Conservation (phyloP, 2,329 filamentous ascomycete species). For the Massarina eburnea region DNA sequence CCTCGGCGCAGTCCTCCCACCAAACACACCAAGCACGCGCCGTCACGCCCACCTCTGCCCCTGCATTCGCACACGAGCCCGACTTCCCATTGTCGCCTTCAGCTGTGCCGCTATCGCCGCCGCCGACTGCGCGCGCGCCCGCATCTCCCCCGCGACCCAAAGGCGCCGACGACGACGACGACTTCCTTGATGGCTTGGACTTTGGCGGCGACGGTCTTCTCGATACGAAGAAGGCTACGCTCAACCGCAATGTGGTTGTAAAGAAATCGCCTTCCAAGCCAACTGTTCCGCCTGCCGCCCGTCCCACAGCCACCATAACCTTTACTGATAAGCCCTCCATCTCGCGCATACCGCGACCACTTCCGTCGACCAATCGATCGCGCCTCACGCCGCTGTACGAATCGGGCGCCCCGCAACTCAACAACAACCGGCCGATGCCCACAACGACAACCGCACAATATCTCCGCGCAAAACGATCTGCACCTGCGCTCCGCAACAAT, state of each 20-base stretch:
- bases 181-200: conserved; percentile 85
- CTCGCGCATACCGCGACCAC: conserved; percentile 79
- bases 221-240: conserved; percentile 74
- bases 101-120: conserved; percentile 14
- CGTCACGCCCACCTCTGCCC: conserved; percentile 35
- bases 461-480: conserved; percentile 62
- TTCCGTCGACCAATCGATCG: conserved; percentile 53
- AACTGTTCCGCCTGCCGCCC: conserved; percentile 68
- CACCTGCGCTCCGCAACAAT: conserved; percentile 57
- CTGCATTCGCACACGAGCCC: conserved; percentile 17
- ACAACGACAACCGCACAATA: conserved; percentile 57
- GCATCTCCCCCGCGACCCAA: conserved; percentile 18
- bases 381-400: conserved; percentile 93
- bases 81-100: conserved; percentile 19
- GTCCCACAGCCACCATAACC: conserved; percentile 79
- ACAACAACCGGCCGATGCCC: conserved; percentile 57
- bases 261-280: conserved; percentile 63
- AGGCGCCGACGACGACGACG: conserved; percentile 56
- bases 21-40: conserved; percentile 17
- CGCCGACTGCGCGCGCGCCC: conserved; percentile 23
- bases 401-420: conserved; percentile 67
- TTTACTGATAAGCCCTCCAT: conserved; percentile 74
- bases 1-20: conserved; percentile 21
- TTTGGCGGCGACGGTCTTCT: conserved; percentile 83
- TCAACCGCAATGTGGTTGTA: conserved; percentile 90